Base-by-base conservation (phyloP, 1,284 basidiomycete genomes). In the Abortiporus biennis region DNA sequence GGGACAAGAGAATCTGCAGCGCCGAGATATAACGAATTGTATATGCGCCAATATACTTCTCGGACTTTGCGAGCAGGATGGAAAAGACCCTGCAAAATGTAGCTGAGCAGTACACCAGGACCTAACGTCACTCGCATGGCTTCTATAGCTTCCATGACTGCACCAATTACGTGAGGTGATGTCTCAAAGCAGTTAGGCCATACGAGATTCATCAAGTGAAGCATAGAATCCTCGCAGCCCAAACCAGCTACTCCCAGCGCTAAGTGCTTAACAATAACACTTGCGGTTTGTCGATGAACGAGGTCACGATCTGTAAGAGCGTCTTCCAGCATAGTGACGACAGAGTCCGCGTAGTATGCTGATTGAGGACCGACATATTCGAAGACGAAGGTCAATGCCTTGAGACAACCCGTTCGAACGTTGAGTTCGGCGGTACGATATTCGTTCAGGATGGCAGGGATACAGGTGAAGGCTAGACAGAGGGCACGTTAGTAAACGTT, bases 301-400 rank as follows among this genome's bases (percentile, higher is more conserved):
- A 96, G 84, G 59, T 99, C 96, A 47, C 96, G 87, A 63, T 99
- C 96, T 13, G 94, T 99, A 40, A 99, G 75, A 1, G 95, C 94
- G 54, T 99, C 96, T 65, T 99, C 96, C 33, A 99, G 80, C 76
- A 97, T 93, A 9, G 92, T 94, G 42, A 98, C 88, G 15, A 98
- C 92, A 1, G 92, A 95, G 66, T 98, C 92, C 57, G 89, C 88
- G 62, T 99, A 99, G 69, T 97, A 96, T 29, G 96, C 95, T 21
- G 92, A 94, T 72, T 98, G 95, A 31, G 97, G 96, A n/a, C 96
- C 96, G 55, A 99, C 95, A 59, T 99, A 99, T 72, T 99, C 96
- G 60, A 99, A 99, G 46, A 99, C 87, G 74, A 97, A 99, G 3
- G 94, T 93, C 21, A 99, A 75, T 1, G 96, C 94, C 64, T 99